Conservation (phyloP, 1,139 yeast species). For the Geotrichum carabidarum region DNA sequence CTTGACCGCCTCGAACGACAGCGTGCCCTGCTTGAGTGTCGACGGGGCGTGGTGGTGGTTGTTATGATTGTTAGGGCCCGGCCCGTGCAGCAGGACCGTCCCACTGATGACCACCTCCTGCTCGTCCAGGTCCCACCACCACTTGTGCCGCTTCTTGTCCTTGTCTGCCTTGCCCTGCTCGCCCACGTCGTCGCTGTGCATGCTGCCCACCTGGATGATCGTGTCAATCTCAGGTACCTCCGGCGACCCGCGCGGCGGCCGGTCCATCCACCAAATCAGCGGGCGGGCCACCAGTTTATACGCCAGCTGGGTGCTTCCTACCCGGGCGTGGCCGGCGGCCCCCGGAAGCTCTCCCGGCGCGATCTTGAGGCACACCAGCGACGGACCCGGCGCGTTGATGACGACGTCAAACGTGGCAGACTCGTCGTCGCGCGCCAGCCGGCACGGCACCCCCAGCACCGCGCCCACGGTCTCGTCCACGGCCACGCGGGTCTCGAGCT, state of each 20-base stretch:
- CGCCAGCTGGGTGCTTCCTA: neutral
- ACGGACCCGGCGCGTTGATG: constrained; percentile 8
- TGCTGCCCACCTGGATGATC: neutral
- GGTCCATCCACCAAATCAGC: constrained; percentile 4
- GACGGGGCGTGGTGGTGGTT: neutral
- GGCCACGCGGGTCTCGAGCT: constrained; percentile 2
- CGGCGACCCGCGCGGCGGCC: neutral
- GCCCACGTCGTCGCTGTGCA: neutral
- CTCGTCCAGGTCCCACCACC: constrained; percentile 12
- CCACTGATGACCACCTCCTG: constrained; percentile 6
- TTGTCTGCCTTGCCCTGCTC: neutral
- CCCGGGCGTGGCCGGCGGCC: neutral
- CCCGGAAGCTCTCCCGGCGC: neutral
- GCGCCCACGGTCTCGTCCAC: constrained; percentile 12
- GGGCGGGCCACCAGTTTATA: constrained; percentile 4
- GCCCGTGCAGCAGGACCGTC: constrained; percentile 1
- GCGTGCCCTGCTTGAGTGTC: neutral
- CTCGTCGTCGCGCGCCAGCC: neutral
- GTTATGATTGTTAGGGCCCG: constrained; percentile 6
- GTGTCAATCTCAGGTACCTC: neutral
- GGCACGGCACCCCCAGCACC: constrained; percentile 11
- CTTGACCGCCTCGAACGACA: constrained; percentile 6
- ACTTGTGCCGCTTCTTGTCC: neutral
- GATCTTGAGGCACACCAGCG: constrained; percentile 3
- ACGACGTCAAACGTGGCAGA: neutral